phyloP scores from a whole-genome alignment of 1,139 yeast species.

The Lodderomyces margitis region DNA sequence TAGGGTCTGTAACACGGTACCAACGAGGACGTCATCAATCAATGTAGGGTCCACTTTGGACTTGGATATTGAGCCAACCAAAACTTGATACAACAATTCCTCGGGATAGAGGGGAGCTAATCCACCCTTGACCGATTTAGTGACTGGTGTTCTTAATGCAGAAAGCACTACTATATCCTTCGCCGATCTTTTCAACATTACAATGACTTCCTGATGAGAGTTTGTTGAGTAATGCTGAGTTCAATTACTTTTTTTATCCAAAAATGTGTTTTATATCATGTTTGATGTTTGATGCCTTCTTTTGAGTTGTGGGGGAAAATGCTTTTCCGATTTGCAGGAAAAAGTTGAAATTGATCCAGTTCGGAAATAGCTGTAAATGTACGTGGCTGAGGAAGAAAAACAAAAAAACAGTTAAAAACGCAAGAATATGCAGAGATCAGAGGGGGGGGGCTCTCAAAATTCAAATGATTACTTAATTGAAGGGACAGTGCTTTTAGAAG shows the following conservation, averaged over 20 bases:
- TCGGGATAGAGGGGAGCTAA: conserved; percentile 35
- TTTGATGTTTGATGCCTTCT: neutral
- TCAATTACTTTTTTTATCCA: no score
- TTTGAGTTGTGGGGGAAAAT: neutral
- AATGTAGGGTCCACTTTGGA: conserved; percentile 28
- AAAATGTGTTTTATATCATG: conserved; percentile 1
- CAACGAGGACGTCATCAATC: conserved; percentile 74
- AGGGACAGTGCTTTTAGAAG: no score
- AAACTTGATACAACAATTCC: conserved; percentile 29
- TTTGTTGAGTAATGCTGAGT: neutral
- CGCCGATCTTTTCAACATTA: conserved; percentile 24
- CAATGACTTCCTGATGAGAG: neutral
- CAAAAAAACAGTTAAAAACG: no score
- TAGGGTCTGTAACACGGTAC: conserved; percentile 79
- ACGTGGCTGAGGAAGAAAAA: no score
- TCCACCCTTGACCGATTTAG: conserved; percentile 37
- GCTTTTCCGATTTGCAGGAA: neutral
- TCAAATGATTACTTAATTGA: no score
- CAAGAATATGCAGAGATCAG: no score
- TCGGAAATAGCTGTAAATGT: conserved; percentile 1
- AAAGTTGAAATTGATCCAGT: neutral
- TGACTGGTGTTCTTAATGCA: conserved; percentile 37
- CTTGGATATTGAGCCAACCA: conserved; percentile 27
- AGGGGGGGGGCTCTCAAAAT: no score
- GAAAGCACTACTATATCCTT: conserved; percentile 35